These are phyloP conservation scores for Batrachochytrium dendrobatidis DNA, from an alignment of 371 early-diverging fungal species.

Conservation along the genomic window DNA sequence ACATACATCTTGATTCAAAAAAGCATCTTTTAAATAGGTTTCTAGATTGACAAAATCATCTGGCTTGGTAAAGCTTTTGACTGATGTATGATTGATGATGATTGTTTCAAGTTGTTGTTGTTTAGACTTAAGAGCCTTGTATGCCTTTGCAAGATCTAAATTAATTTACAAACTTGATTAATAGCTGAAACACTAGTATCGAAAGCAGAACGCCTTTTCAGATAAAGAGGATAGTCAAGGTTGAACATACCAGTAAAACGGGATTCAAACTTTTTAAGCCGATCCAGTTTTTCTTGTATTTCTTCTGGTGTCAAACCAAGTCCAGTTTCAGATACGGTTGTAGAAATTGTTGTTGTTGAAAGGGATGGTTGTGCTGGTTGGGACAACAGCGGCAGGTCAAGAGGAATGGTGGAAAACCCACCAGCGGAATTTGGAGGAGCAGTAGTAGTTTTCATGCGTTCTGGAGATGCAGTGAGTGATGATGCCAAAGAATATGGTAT, in stretches of 20 bases:
- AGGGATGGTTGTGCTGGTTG: too few relatives aligned
- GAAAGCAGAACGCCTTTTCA: not conserved
- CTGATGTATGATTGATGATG: slow-evolving; percentile 12
- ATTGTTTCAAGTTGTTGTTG: slow-evolving; percentile 19
- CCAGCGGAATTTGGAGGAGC: not conserved
- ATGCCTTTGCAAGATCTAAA: slow-evolving; percentile 23
- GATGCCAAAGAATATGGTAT: too few relatives aligned
- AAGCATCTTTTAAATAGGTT: slow-evolving; percentile 5
- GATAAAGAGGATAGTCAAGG: not conserved
- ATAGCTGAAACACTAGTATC: not conserved
- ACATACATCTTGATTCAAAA: slow-evolving; percentile 17
- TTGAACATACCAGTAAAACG: slow-evolving; percentile 16
- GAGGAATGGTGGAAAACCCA: not conserved
- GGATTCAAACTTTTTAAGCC: slow-evolving; percentile 17
- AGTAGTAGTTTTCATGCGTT: not conserved
- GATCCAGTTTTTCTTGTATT: slow-evolving; percentile 13
- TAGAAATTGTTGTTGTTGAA: too few relatives aligned
- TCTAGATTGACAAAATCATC: slow-evolving; percentile 18
- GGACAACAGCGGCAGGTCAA: too few relatives aligned
- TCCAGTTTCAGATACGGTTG: too few relatives aligned
- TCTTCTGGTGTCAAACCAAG: slow-evolving; percentile 10
- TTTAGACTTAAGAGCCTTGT: slow-evolving; percentile 19
- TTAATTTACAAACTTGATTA: too few relatives aligned
- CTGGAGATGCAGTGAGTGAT: too few relatives aligned
- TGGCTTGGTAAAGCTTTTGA: slow-evolving; percentile 8